Conservation (phyloP, 495 filamentous ascomycete genomes). For the Daldinia bambusicola region DNA sequence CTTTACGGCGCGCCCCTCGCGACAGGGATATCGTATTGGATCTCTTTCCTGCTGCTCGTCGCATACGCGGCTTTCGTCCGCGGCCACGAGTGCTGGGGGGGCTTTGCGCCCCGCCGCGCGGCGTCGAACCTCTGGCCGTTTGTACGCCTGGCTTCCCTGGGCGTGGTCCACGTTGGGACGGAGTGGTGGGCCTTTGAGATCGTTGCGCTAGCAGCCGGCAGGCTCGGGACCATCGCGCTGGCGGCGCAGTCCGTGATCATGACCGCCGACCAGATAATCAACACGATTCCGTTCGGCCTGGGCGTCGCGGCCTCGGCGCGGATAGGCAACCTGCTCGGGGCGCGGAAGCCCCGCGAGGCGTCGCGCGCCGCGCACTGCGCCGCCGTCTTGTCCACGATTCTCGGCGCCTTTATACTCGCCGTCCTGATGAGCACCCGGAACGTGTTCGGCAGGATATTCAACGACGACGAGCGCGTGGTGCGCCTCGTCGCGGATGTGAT, state of each 20-base stretch:
- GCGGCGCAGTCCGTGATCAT: constrained; percentile 94
- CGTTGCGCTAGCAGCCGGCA: constrained; percentile 87
- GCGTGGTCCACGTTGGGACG: constrained; percentile 88
- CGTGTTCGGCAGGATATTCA: constrained; percentile 85
- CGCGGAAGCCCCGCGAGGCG: constrained; percentile 73
- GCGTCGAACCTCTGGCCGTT: constrained; percentile 76
- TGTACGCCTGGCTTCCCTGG: constrained; percentile 77
- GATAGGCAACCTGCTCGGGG: constrained; percentile 85
- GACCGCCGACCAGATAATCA: constrained; percentile 93
- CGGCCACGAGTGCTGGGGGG: constrained; percentile 86
- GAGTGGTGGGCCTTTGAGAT: constrained; percentile 99
- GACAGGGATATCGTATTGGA: constrained; percentile 88
- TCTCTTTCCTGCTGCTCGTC: constrained; percentile 80
- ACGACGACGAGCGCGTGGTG: constrained; percentile 80
- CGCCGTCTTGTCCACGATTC: constrained; percentile 75
- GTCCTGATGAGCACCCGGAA: constrained; percentile 78
- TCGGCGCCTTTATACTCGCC: constrained; percentile 75
- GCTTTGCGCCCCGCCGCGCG: constrained; percentile 70
- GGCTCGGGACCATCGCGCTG: constrained; percentile 82
- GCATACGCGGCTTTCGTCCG: constrained; percentile 77
- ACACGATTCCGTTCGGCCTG: constrained; percentile 91
- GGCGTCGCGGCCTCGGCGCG: constrained; percentile 84
- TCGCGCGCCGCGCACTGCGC: constrained; percentile 80
- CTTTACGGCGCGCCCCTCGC: constrained; percentile 85
- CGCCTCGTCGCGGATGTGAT: constrained; percentile 81